Conservation (phyloP, 1,139 yeast species). For the Taiozyma sp. region DNA sequence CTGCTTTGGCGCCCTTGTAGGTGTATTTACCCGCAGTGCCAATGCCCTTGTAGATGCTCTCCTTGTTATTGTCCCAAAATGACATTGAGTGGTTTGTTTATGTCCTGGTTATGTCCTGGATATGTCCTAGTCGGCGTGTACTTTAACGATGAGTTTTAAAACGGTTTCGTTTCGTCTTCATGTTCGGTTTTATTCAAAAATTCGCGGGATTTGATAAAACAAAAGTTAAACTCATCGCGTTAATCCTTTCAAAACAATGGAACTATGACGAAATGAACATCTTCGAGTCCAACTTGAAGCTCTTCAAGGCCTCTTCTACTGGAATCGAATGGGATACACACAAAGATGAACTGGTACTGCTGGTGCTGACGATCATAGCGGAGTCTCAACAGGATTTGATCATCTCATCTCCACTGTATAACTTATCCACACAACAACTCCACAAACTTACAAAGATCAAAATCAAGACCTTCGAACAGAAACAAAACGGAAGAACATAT, state of each 20-base stretch:
- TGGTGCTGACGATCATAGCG: slow-evolving; percentile 18
- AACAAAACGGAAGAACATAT: neutral
- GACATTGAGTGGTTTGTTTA: slow-evolving; percentile 22
- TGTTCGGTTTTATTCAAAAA: neutral
- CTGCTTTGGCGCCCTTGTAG: slow-evolving; percentile 39
- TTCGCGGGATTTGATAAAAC: neutral
- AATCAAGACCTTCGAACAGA: slow-evolving; percentile 2
- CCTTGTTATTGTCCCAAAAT: slow-evolving; percentile 49
- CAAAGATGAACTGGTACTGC: slow-evolving; percentile 10
- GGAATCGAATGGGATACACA: slow-evolving; percentile 8
- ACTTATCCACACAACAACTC: slow-evolving; percentile 13
- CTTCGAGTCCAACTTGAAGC: slow-evolving; percentile 15
- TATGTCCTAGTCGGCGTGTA: no score
- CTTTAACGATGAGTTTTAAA: no score
- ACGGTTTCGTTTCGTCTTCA: no score
- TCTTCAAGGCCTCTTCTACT: slow-evolving; percentile 12
- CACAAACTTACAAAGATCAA: slow-evolving; percentile 11
- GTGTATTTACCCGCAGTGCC: slow-evolving; percentile 6
- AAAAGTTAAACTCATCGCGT: neutral
- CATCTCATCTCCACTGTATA: slow-evolving; percentile 12
- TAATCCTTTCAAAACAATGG: neutral
- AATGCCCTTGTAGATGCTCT: slow-evolving; percentile 34
- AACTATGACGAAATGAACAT: slow-evolving; percentile 4
- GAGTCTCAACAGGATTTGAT: slow-evolving; percentile 20
- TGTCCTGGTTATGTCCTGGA: neutral